These are phyloP conservation scores for Russula emetica DNA, from an alignment of 768 basidiomycete species.

Conservation along the genomic window DNA sequence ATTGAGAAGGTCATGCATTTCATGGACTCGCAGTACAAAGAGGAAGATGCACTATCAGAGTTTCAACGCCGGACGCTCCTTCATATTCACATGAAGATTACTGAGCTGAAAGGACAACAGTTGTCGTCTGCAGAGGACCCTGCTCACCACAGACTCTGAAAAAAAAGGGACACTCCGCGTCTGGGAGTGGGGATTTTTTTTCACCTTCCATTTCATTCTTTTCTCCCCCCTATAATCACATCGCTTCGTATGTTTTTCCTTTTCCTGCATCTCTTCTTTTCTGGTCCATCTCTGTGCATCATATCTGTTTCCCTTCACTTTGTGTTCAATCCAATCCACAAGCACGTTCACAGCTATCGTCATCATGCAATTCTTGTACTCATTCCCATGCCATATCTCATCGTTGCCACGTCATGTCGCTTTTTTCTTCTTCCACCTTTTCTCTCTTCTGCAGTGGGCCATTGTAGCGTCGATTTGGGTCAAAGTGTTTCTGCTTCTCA, in stretches of 20 bases:
- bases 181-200: conserved; percentile 6
- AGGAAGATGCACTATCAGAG: conserved; percentile 42
- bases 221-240: neutral
- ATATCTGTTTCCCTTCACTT: conserved; percentile 17
- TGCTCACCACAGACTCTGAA: conserved; percentile 19
- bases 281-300: conserved; percentile 24
- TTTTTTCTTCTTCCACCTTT: neutral
- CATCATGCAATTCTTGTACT: conserved; percentile 31
- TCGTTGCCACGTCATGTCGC: conserved; percentile 27
- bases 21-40: conserved; percentile 43
- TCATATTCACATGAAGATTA: conserved; percentile 37
- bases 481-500: neutral
- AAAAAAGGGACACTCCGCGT: conserved; percentile 15
- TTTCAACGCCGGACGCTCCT: conserved; percentile 51
- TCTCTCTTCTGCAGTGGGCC: conserved; percentile 1
- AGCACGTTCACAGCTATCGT: conserved; percentile 28
- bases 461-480: conserved; percentile 9
- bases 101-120: conserved; percentile 22
- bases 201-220: neutral
- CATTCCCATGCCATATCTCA: conserved; percentile 30
- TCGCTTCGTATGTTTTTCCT: conserved; percentile 13
- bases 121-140: conserved; percentile 16
- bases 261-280: conserved; percentile 15
- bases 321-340: conserved; percentile 20
- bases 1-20: conserved; percentile 52